Base-by-base conservation (phyloP, 805 yeast genomes). In the Myxozyma neotropica region DNA sequence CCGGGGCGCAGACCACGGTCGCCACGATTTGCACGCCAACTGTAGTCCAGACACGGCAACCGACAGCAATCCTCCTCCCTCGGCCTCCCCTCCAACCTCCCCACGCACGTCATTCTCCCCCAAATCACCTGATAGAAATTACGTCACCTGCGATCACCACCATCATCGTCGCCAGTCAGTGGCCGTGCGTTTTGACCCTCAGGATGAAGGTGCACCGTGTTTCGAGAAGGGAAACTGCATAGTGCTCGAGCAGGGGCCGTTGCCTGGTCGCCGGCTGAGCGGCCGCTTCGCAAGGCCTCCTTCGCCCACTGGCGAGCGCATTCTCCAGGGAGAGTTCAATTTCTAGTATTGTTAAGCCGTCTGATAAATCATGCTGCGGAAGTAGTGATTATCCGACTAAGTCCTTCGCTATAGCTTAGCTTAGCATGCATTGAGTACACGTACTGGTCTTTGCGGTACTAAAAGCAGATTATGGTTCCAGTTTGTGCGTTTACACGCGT, bases 281-380 rank as follows among this genome's bases (percentile, higher is more conserved):
- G 62, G 62, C n/a, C 56, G 46, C 2, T 61, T 70, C 36, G 58
- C 65, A 21, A 54, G 75, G 42, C 71, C 69, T 35, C 73, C 75
- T 6, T 67, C 73, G 31, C 72, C 72, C 2, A 68, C 71, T 27
- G 74, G 73, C 24, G 75, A 73, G 63, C 67, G 70, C 26, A 71
- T 73, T 45, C 66, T 73, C 39, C 70, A 71, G 55, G 76, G 76
- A 17, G 74, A 73, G 36, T 60, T 69, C 49, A 53, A 54, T 17
- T 68, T 68, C 49, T 70, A 47, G 51, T 10, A 33, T 8, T 7
- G 31, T 26, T 24, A 7, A 29, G 8, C 10, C 8, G 33, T n/a
- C n/a, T 26, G 4, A n/a, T 38, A 15, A 15, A 2, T 10, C 21
- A 4, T 38, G 43, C 43, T n/a, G 43, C 7, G 21, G 10, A n/a